Evolutionary conservation across 2,329 filamentous ascomycete species (phyloP), one percentile per base, ranked within the genome.

Genomic region (Cyphellophora europaea): DNA sequence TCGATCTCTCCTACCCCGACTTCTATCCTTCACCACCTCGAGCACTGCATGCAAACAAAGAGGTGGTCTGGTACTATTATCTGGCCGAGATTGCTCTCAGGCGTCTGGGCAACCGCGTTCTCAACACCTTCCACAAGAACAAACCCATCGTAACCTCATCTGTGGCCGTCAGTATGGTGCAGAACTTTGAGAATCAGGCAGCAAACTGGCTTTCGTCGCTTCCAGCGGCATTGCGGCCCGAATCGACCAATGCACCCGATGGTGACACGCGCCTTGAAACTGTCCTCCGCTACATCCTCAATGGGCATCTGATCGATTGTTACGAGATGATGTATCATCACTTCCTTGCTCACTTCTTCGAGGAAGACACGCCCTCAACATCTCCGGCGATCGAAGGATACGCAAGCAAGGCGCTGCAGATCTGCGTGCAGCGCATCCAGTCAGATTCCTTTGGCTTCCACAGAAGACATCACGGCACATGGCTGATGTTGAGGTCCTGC

Each of bases 71-170:
- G 69, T 62, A 67, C 19, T 73, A 71, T 32, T 73, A 73, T 40
- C 57, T 74, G 0, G 64, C 70, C 1, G 69, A 74, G 36, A 74
- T 72, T 17, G 67, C 68, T 0, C 52, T 73, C 0, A 54, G 68
- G 11, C 52, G 67, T 2, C 53, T 71, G 3, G 57, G 56, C 0
- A 62, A 62, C 31, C 53, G 63, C 2, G 56, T 69, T 3, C 37
- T 57, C 13, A 44, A 50, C 27, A 41, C 43, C 15, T 47, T 56
- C 31, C 45, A 49, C 21, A n/a, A 25, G 21, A n/a, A n/a, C 21
- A 10, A n/a, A 4, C 15, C 42, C 41, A 11, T 30, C 27, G 19
- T 17, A 31, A 39, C 33, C 11, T 32, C 39, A 2, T 19, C 33
- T 27, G 39, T 43, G 16, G 32, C 33, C 18, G 32, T 41, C 10